Evolutionary conservation across 1,139 yeast species (phyloP), one percentile per base, ranked within the genome.

Genomic region (Geotrichum cucujoidarum): DNA sequence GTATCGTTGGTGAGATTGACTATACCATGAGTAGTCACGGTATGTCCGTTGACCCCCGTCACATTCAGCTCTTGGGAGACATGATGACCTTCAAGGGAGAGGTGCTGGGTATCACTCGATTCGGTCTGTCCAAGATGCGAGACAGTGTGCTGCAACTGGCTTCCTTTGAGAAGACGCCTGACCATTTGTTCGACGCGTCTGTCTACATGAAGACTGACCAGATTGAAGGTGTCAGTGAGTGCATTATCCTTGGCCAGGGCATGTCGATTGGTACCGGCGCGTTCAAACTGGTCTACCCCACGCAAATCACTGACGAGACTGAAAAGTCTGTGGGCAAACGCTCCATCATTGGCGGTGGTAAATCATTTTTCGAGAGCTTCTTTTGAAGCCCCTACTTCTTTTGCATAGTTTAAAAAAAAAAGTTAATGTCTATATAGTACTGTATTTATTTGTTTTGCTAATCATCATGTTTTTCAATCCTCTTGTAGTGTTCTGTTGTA

Each of bases 21-120:
- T 89, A 90, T 63, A 94, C 98, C 49, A 94, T 94, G 99, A 83
- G 95, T 67, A 88, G 89, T 68, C 98, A 94, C 74, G 98, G 98
- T 69, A 94, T 94, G 98, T 87, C 95, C 66, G 97, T 94, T 50
- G 99, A 94, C 74, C 98, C 98, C 55, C 95, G 99, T 74, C 99
- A 94, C 70, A 89, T 94, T 65, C 98, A 92, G 71, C 73, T 94
- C 46, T 72, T 94, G 55, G 98, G 98, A 55, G 99, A 94, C 66
- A 98, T 94, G 50, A 94, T 94, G 99, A 88, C 97, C 0, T 94
- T 88, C 67, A 94, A 92, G 71, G 99, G 99, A 52, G 98, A 94
- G 65, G 95, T 94, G 6, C 75, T 94, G 60, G 98, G 99, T 68
- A 94, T 94, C 63, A 94, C 99, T 2, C 78, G 99, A 69, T 94